Percentiles rank a stretch among this genome's conserved stretches.
These are phyloP conservation scores for Sequoiadendron giganteum DNA, from an alignment of 75 land plant genomes.

Conservation along the genomic window DNA sequence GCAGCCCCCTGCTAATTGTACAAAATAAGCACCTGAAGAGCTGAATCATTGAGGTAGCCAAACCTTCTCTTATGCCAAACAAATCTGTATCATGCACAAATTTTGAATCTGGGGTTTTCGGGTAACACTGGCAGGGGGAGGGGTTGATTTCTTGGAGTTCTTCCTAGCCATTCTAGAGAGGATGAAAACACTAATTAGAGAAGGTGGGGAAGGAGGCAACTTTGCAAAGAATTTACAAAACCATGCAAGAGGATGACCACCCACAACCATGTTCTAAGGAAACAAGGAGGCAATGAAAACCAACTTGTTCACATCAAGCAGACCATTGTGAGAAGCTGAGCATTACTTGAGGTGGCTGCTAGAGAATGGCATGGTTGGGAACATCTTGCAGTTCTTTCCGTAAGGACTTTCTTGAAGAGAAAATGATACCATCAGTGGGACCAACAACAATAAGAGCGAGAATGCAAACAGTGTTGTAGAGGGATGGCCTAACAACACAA, in stretches of 20 bases:
- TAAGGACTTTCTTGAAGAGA: neutral
- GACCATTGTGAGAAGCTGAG: neutral
- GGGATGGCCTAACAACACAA: neutral
- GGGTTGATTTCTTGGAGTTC: neutral
- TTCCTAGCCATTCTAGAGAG: neutral
- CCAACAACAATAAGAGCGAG: neutral
- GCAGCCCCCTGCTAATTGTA: no score
- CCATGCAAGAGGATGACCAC: no score
- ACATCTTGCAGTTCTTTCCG: neutral
- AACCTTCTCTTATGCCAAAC: no score
- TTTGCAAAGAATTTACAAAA: no score
- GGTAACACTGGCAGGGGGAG: no score
- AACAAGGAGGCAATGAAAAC: neutral
- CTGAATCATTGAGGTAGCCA: no score
- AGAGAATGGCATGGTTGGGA: neutral
- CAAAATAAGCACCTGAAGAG: no score
- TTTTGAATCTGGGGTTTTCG: no score
- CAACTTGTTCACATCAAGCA: neutral
- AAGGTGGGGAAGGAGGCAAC: no score
- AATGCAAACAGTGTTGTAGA: neutral
- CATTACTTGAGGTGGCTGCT: neutral
- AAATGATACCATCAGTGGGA: neutral
- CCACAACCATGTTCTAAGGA: neutral
- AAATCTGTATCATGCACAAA: no score
- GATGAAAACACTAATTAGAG: no score